A percentile compares a stretch with the other conserved stretches of the same genome.
phyloP scores from a whole-genome alignment of 2,329 filamentous ascomycete species.

The Exophiala alcalophila region DNA sequence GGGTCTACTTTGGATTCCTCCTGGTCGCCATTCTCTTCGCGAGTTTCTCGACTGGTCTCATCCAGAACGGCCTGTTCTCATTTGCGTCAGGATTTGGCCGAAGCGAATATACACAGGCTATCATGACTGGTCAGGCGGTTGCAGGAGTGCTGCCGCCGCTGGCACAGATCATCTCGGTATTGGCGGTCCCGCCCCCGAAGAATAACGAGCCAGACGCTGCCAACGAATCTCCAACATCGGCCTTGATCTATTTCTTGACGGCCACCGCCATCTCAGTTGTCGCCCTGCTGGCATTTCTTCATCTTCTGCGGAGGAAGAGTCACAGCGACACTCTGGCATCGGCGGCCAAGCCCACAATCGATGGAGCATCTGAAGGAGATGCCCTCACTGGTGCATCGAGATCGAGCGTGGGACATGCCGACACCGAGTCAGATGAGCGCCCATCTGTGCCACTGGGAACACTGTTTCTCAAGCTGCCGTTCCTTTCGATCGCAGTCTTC shows the following conservation, averaged over 20 bases:
- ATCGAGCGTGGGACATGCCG: constrained; percentile 41
- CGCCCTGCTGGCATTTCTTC: constrained; percentile 70
- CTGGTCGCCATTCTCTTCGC: constrained; percentile 77
- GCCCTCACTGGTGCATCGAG: constrained; percentile 25
- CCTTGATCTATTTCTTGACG: constrained; percentile 87
- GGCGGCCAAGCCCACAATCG: constrained; percentile 21
- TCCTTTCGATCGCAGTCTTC: constrained; percentile 73
- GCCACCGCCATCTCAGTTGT: constrained; percentile 71
- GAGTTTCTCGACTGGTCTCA: constrained; percentile 75
- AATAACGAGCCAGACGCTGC: constrained; percentile 37
- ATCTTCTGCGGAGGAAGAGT: constrained; percentile 60
- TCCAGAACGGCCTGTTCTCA: constrained; percentile 92
- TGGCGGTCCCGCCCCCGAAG: constrained; percentile 57
- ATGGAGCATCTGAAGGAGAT: constrained; percentile 26
- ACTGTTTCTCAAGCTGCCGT: constrained; percentile 75
- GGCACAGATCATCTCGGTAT: constrained; percentile 79
- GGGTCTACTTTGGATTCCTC: constrained; percentile 73
- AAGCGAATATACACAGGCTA: constrained; percentile 87
- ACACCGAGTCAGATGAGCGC: constrained; percentile 29
- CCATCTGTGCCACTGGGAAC: constrained; percentile 58
- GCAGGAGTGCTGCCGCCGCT: constrained; percentile 86
- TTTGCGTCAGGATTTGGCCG: constrained; percentile 83
- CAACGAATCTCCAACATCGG: constrained; percentile 61
- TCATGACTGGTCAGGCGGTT: constrained; percentile 92
- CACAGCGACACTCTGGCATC: constrained; percentile 13